A percentile compares a stretch with the other conserved stretches of the same genome.
These are phyloP conservation scores for Brassica juncea DNA, from an alignment of 345 rosid species.

Conservation along the genomic window DNA sequence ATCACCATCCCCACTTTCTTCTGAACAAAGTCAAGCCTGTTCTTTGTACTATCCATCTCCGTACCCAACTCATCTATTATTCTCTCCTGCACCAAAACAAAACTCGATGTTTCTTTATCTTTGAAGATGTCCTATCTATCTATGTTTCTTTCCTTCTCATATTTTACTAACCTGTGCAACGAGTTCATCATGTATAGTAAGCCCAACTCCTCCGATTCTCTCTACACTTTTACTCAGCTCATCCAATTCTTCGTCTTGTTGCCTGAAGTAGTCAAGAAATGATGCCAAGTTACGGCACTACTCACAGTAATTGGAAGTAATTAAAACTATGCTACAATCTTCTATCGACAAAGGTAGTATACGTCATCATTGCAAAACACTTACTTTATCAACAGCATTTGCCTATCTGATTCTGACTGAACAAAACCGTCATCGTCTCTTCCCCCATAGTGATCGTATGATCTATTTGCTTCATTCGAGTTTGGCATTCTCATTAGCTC, in stretches of 20 bases:
- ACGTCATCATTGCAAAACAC: neutral
- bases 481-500: slow-evolving; percentile 87
- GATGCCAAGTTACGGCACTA: neutral
- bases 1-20: slow-evolving; percentile 96
- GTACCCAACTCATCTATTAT: slow-evolving; percentile 74
- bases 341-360: too few relatives aligned
- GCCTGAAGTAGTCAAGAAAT: slow-evolving; percentile 47
- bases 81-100: slow-evolving; percentile 58
- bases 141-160: too few relatives aligned
- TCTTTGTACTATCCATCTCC: slow-evolving; percentile 92
- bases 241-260: slow-evolving; percentile 96
- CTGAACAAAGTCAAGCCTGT: slow-evolving; percentile 96
- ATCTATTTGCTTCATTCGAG: slow-evolving; percentile 51
- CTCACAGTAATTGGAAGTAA: too few relatives aligned
- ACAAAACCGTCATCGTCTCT: slow-evolving; percentile 73
- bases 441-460: slow-evolving; percentile 52
- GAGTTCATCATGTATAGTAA: slow-evolving; percentile 94
- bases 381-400: slow-evolving; percentile 89
- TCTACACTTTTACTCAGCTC: slow-evolving; percentile 89
- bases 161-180: slow-evolving; percentile 62
- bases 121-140: neutral
- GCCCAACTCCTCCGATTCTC: slow-evolving; percentile 94
- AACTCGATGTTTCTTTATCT: slow-evolving; percentile 15
- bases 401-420: slow-evolving; percentile 91
- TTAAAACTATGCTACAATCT: too few relatives aligned